A percentile compares a stretch with the other conserved stretches of the same genome.
phyloP scores from a whole-genome alignment of 176 grass and related monocot species.

The Thinopyrum elongatum region DNA sequence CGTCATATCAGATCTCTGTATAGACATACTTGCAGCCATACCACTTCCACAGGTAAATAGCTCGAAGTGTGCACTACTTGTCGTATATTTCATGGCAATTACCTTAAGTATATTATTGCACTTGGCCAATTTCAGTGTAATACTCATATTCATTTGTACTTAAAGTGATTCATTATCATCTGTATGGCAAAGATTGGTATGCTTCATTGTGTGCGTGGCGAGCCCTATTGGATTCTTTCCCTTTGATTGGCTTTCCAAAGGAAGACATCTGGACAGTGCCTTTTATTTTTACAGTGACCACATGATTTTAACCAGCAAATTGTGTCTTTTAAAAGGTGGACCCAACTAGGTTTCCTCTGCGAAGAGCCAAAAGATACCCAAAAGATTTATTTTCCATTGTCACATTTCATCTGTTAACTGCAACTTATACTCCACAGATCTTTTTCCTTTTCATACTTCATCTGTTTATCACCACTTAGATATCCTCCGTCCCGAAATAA shows the following conservation, averaged over 20 bases:
- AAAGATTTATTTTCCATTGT: neutral
- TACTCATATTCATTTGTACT: neutral
- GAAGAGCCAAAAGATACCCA: neutral
- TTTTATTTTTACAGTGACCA: neutral
- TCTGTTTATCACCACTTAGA: neutral
- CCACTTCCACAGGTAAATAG: slow-evolving; percentile 75
- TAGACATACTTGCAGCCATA: slow-evolving; percentile 66
- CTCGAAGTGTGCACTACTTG: neutral
- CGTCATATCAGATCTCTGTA: slow-evolving; percentile 56
- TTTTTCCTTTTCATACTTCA: neutral
- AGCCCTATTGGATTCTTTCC: neutral
- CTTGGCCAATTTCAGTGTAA: neutral
- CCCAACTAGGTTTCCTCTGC: neutral
- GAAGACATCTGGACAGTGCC: neutral
- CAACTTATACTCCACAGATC: neutral
- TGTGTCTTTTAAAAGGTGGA: neutral
- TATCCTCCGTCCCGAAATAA: neutral
- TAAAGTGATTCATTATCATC: neutral
- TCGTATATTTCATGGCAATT: neutral
- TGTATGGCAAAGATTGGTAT: neutral
- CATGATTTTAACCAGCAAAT: neutral
- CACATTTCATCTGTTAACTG: neutral
- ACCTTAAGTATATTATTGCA: neutral
- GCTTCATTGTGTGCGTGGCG: neutral
- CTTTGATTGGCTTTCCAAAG: neutral